Percentiles rank a stretch among this genome's conserved stretches.
Evolutionary conservation across 1,139 yeast genomes (phyloP).

Genomic region (Scheffersomyces lignicola): DNA sequence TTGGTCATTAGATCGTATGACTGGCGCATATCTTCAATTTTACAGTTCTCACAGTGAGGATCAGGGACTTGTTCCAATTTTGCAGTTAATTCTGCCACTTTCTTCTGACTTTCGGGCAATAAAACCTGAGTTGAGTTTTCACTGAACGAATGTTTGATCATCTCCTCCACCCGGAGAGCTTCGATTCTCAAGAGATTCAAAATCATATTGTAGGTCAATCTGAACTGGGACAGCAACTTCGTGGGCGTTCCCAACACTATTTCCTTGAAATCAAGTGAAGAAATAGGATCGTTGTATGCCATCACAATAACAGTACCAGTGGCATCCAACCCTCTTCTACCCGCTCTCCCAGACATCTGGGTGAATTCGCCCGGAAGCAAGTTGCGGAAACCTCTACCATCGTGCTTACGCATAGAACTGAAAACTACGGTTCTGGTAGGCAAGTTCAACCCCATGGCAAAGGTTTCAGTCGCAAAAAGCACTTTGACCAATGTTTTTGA

Average conservation of each 20-base stretch:
- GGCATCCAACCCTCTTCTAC: constrained; percentile 92
- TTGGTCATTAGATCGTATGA: constrained; percentile 47
- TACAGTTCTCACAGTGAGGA: constrained; percentile 38
- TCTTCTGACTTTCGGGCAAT: constrained; percentile 81
- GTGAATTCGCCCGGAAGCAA: constrained; percentile 94
- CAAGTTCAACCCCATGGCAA: constrained; percentile 95
- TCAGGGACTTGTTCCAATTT: constrained; percentile 41
- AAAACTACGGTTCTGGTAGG: constrained; percentile 97
- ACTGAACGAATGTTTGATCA: constrained; percentile 93
- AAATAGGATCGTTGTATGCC: constrained; percentile 74
- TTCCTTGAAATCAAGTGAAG: constrained; percentile 64
- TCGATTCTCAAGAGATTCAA: constrained; percentile 87
- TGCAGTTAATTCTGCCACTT: constrained; percentile 53
- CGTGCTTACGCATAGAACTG: constrained; percentile 82
- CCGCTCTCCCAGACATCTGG: constrained; percentile 99
- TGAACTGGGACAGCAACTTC: constrained; percentile 84
- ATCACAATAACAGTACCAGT: constrained; percentile 96
- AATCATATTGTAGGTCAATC: constrained; percentile 95
- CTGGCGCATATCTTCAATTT: constrained; percentile 40
- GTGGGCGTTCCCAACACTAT: constrained; percentile 88
- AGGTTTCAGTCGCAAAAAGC: constrained; percentile 95
- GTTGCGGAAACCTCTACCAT: constrained; percentile 79
- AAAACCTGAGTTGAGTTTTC: constrained; percentile 86
- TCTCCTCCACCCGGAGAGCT: constrained; percentile 92
- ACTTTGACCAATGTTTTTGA: constrained; percentile 85